A percentile compares a stretch with the other conserved stretches of the same genome.
Evolutionary conservation across 129 eudicot genomes (phyloP).

Genomic region (Silybum marianum): DNA sequence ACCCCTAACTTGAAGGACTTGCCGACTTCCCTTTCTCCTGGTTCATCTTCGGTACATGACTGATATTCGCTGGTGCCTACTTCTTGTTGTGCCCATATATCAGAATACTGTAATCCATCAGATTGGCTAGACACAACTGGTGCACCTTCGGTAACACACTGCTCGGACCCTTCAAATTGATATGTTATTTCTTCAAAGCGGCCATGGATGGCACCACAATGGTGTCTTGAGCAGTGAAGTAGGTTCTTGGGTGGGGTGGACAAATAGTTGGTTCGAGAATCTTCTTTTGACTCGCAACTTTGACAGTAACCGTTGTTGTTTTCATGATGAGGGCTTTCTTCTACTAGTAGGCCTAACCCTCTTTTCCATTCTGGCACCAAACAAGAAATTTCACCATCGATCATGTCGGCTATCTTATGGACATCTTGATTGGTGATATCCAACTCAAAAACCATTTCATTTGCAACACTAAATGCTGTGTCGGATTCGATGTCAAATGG

Average conservation of each 20-base stretch:
- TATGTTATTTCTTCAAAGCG: slow-evolving; percentile 88
- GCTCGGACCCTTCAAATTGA: slow-evolving; percentile 54
- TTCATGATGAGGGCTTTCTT: slow-evolving; percentile 38
- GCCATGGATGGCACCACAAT: slow-evolving; percentile 63
- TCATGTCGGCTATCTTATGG: slow-evolving; percentile 79
- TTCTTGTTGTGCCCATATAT: slow-evolving; percentile 48
- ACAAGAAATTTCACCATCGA: slow-evolving; percentile 42
- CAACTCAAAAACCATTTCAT: slow-evolving; percentile 88
- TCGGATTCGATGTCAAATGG: slow-evolving; percentile 78
- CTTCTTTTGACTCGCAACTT: slow-evolving; percentile 31
- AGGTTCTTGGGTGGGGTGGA: slow-evolving; percentile 33
- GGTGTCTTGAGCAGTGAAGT: slow-evolving; percentile 41
- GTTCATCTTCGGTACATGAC: slow-evolving; percentile 36
- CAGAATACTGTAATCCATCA: slow-evolving; percentile 41
- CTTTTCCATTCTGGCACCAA: slow-evolving; percentile 44
- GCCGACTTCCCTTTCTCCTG: neutral
- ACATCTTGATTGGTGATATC: slow-evolving; percentile 91
- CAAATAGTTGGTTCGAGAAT: slow-evolving; percentile 37
- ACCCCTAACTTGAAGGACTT: neutral
- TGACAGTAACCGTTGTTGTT: slow-evolving; percentile 36
- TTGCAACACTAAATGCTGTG: slow-evolving; percentile 76
- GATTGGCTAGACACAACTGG: slow-evolving; percentile 68
- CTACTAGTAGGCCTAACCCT: slow-evolving; percentile 37
- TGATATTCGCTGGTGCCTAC: slow-evolving; percentile 22
- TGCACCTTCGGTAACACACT: slow-evolving; percentile 56